These are phyloP conservation scores for Tarenaya hassleriana DNA, from an alignment of 345 rosid species.

Conservation along the genomic window DNA sequence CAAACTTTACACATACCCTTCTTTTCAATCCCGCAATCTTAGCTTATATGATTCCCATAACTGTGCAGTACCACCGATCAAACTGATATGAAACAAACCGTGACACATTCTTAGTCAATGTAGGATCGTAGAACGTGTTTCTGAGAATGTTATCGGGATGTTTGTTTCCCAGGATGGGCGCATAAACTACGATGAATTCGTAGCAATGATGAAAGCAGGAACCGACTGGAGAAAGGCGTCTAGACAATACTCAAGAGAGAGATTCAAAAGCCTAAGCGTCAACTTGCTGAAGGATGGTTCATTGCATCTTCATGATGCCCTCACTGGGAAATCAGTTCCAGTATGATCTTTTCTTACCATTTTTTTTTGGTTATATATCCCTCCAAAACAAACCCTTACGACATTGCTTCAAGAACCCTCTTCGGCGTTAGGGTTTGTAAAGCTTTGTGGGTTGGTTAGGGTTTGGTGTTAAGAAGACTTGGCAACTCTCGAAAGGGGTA, in stretches of 20 bases:
- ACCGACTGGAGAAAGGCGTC: constrained; percentile 99
- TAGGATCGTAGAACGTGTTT: too few species aligned
- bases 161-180: constrained; percentile 54
- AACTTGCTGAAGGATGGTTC: constrained; percentile 97
- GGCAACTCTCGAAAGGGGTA: too few species aligned
- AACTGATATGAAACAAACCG: neutral
- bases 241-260: constrained; percentile 92
- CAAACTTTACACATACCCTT: neutral
- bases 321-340: constrained; percentile 70
- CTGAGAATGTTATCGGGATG: neutral
- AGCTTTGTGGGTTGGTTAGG: too few species aligned
- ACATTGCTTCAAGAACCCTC: too few species aligned
- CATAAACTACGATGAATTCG: constrained; percentile 90
- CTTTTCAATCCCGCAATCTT: neutral
- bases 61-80: too few species aligned
- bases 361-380: too few species aligned
- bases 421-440: too few species aligned
- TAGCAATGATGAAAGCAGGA: constrained; percentile 97
- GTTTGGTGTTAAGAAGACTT: too few species aligned
- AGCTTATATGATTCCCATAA: too few species aligned
- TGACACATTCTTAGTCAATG: too few species aligned
- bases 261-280: constrained; percentile 91
- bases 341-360: constrained; percentile 30
- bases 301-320: constrained; percentile 76
- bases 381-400: too few species aligned